phyloP scores from a whole-genome alignment of 2,329 filamentous ascomycete genomes.

The Sporothrix pseudoabietina region DNA sequence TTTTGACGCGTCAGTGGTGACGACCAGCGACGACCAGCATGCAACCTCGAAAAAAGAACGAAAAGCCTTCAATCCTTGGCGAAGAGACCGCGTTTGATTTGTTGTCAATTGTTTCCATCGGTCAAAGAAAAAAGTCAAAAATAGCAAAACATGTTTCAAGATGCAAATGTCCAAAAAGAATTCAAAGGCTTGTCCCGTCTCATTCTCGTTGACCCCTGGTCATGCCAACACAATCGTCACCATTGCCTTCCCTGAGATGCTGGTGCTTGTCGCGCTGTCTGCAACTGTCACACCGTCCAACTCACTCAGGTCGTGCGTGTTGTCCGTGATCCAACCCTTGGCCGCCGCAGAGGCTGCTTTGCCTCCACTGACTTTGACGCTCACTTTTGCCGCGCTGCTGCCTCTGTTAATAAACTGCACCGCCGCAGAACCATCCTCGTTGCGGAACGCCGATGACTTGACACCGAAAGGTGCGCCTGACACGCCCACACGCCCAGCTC shows the following conservation, averaged over 20 bases:
- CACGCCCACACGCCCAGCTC: conserved; percentile 36
- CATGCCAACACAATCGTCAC: conserved; percentile 27
- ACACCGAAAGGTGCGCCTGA: conserved; percentile 35
- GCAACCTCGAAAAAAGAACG: neutral
- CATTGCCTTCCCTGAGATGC: conserved; percentile 24
- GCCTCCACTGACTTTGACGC: conserved; percentile 31
- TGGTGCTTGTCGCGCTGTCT: conserved; percentile 26
- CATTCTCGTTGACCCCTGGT: neutral
- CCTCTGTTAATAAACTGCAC: conserved; percentile 40
- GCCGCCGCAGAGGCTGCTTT: neutral
- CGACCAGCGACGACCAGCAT: neutral
- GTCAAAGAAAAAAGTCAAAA: neutral
- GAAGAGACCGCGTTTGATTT: no score
- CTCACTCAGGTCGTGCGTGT: conserved; percentile 26
- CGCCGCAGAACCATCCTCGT: conserved; percentile 41
- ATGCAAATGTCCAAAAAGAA: neutral
- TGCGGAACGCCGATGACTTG: conserved; percentile 41
- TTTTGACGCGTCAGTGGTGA: conserved; percentile 8
- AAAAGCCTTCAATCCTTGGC: neutral
- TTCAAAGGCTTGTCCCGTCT: neutral
- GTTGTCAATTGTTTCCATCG: neutral
- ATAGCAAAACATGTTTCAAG: neutral
- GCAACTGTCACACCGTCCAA: conserved; percentile 24
- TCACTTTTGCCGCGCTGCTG: conserved; percentile 25
- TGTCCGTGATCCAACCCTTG: conserved; percentile 31